Base-by-base conservation (phyloP, 1,139 yeast genomes). In the Groenewaldozyma sp. region DNA sequence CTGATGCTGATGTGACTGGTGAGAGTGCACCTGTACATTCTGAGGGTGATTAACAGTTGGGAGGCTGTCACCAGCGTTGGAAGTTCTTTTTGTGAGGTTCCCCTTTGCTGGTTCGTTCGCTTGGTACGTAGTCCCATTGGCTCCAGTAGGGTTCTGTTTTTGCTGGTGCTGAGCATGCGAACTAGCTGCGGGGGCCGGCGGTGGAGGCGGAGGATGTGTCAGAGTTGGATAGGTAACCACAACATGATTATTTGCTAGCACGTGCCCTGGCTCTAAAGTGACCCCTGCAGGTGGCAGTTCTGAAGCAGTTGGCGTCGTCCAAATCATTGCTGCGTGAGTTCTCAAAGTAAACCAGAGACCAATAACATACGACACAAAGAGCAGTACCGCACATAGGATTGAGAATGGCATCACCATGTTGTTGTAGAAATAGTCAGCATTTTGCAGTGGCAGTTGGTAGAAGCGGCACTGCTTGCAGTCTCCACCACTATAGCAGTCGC, bases 291-390 rank as follows among this genome's bases (percentile, higher is more conserved):
- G 45, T 10, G 45, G 43, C 32, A 48, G 41, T 31, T 62, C 68
- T 5, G 66, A 56, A 7, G 64, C 54, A 9, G 70, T 70, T 7
- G 78, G 81, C 3, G 76, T 75, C 38, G 88, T 86, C 99, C 98
- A 93, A 48, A 91, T 93, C 61, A 87, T 69, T 1, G 95, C 91
- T 0, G 98, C 98, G 60, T 91, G 99, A 0, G 98, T 91, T 52
- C 95, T 74, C 53, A 91, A 70, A 0, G 99, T 91, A 59, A 91
- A 91, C 74, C 86, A 80, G 38, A 91, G 66, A 1, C 98, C 97
- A 60, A 88, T 80, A n/a, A 77, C 73, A 56, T 91, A 91, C 0
- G 95, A 91, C 13, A 83, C 64, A 55, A 88, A 86, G 38, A 91
- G 69, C 6, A 87, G 76, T 24, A 80, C 51, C 0, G 95, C 94